These are phyloP conservation scores for Pythium guiyangense DNA, from an alignment of 352 stramenopile species.

Conservation along the genomic window DNA sequence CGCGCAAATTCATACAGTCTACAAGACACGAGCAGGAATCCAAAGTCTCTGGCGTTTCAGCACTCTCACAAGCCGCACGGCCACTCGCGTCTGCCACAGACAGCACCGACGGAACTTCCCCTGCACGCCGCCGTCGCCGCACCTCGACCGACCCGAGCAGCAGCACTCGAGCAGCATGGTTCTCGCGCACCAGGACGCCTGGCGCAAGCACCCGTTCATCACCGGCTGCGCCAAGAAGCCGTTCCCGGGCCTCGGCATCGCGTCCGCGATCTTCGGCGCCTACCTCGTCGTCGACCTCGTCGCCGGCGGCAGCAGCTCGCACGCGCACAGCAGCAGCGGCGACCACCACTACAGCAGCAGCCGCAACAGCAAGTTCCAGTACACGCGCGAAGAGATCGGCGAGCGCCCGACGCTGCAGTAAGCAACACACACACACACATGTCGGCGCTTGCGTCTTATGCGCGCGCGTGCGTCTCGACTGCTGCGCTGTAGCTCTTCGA, in stretches of 20 bases:
- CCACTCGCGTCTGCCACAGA: not conserved
- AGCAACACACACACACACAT: not conserved
- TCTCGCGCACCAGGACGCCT: slow-evolving; percentile 84
- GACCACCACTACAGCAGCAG: slow-evolving; percentile 17
- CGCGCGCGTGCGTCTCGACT: not conserved
- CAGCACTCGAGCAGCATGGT: slow-evolving; percentile 44
- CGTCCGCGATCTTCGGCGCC: slow-evolving; percentile 71
- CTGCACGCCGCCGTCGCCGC: not conserved
- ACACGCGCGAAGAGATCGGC: slow-evolving; percentile 52
- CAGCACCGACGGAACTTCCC: slow-evolving; percentile 14
- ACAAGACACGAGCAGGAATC: too few relatives aligned
- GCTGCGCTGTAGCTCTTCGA: not conserved
- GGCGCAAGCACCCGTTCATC: slow-evolving; percentile 87
- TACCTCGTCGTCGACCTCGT: slow-evolving; percentile 73
- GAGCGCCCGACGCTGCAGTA: slow-evolving; percentile 52
- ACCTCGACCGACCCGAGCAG: too few relatives aligned
- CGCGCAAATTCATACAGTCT: too few relatives aligned
- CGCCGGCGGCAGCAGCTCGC: slow-evolving; percentile 32
- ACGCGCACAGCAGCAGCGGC: slow-evolving; percentile 17
- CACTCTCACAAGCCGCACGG: too few relatives aligned
- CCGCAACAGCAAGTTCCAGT: slow-evolving; percentile 42
- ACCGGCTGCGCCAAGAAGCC: slow-evolving; percentile 79
- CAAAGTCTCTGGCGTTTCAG: too few relatives aligned
- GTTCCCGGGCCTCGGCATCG: slow-evolving; percentile 71
- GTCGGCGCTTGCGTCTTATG: not conserved